Percentiles rank a stretch among this genome's conserved stretches.
These are phyloP conservation scores for Fagopyrum tataricum DNA, from an alignment of 148 eudicot genomes.

Conservation along the genomic window DNA sequence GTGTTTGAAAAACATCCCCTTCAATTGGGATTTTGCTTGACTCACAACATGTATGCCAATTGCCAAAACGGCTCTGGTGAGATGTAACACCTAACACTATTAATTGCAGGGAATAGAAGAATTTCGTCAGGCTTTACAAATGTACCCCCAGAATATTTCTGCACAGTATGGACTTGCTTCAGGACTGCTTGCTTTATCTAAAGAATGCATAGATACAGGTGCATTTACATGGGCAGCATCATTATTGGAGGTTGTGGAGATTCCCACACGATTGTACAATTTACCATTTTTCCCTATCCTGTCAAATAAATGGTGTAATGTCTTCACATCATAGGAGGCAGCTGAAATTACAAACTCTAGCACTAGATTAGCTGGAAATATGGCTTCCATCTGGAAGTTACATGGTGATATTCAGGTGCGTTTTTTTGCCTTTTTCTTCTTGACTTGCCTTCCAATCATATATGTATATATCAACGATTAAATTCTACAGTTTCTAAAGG, in stretches of 20 bases:
- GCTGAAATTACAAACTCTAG: constrained; percentile 41
- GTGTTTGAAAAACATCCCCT: neutral
- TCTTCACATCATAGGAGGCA: constrained; percentile 56
- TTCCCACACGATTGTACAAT: constrained; percentile 10
- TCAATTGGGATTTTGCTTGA: neutral
- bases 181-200: constrained; percentile 73
- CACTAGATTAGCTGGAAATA: constrained; percentile 55
- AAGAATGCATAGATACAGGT: constrained; percentile 74
- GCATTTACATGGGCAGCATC: constrained; percentile 94
- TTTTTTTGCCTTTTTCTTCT: neutral
- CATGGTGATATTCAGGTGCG: constrained; percentile 85
- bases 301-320: constrained; percentile 3
- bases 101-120: constrained; percentile 66
- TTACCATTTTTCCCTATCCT: constrained; percentile 4
- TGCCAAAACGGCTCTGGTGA: neutral
- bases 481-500: no score
- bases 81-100: neutral
- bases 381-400: constrained; percentile 85
- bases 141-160: constrained; percentile 55
- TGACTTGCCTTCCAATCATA: neutral
- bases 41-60: neutral
- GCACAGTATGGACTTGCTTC: constrained; percentile 90
- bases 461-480: neutral
- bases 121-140: constrained; percentile 62
- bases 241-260: constrained; percentile 65